Evolutionary conservation across 768 basidiomycete genomes (phyloP), one percentile per base, ranked within the genome.

Genomic region (Collybia sp.): DNA sequence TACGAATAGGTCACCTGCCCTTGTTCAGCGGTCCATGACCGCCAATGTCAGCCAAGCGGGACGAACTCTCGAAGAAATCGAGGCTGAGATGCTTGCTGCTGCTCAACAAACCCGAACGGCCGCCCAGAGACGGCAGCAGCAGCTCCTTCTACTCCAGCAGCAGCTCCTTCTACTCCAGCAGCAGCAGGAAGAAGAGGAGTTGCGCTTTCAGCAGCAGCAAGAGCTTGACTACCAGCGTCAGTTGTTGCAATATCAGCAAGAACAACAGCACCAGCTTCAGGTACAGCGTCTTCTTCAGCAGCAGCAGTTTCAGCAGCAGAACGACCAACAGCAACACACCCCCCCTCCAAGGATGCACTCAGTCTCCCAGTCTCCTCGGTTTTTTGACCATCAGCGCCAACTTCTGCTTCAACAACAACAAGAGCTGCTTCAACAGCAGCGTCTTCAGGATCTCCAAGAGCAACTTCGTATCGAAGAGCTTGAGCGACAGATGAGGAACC

Each of bases 11-110:
- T 47, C 62, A 5, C 49, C 62, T 31, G 42, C 47, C 12, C 45
- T 58, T 30, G 42, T 48, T 42, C 75, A 71, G 15, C 68, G 64
- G 47, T 50, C 58, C 6, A 55, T 59, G 45, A 59, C 67, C 12
- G 70, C 64, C 48, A 66, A 60, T 39, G 19, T 54, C 30, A 55
- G 53, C 44, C 69, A 69, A 35, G 58, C 56, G 5, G 72, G 72
- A 31, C 80, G 81, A 15, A 90, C 88, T 0, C 59, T 92, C 19
- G 82, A 88, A 53, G 90, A 93, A 53, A 83, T 93, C 48, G 90
- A 93, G 57, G 78, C 82, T 2, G 90, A 93, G 62, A 88, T 91
- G 86, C 73, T 75, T n/a, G 74, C 75, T 6, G 75, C 72, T 17
- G 79, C 79, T 20, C 73, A 78, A 43, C 73, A 77, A 49, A 60